Conservation (phyloP, 2,329 filamentous ascomycete species). For the Botrytis paeoniae region DNA sequence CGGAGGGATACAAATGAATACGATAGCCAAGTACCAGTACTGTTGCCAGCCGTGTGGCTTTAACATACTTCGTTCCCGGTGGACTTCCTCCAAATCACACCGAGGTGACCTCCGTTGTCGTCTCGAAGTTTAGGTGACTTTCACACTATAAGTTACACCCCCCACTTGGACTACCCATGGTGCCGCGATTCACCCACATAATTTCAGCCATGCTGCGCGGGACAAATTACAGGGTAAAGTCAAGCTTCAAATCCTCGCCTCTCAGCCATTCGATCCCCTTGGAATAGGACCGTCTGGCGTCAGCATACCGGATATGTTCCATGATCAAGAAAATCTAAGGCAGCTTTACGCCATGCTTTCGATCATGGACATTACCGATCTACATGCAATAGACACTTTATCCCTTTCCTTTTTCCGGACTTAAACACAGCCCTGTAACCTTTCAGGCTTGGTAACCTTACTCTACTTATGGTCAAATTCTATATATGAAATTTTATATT, state of each 20-base stretch:
- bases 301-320: constrained; percentile 8
- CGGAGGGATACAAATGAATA: background rate
- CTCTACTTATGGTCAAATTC: background rate
- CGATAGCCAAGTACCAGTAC: background rate
- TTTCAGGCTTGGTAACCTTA: constrained; percentile 4
- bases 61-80: constrained; percentile 1
- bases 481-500: background rate
- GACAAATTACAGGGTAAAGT: background rate
- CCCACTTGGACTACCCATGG: constrained; percentile 8
- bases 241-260: constrained; percentile 8
- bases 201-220: constrained; percentile 6
- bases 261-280: constrained; percentile 4
- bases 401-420: background rate
- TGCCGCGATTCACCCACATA: constrained; percentile 13
- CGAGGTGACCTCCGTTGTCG: constrained; percentile 9
- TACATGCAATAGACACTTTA: background rate
- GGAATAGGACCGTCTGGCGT: background rate
- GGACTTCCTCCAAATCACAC: constrained; percentile 3
- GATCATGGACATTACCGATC: background rate
- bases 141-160: background rate
- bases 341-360: background rate
- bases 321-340: background rate
- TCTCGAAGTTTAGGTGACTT: constrained; percentile 1
- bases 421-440: background rate
- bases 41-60: constrained; percentile 8